Evolutionary conservation across 345 rosid genomes (phyloP).

Genomic region (Cardamine chenopodiifolia): DNA sequence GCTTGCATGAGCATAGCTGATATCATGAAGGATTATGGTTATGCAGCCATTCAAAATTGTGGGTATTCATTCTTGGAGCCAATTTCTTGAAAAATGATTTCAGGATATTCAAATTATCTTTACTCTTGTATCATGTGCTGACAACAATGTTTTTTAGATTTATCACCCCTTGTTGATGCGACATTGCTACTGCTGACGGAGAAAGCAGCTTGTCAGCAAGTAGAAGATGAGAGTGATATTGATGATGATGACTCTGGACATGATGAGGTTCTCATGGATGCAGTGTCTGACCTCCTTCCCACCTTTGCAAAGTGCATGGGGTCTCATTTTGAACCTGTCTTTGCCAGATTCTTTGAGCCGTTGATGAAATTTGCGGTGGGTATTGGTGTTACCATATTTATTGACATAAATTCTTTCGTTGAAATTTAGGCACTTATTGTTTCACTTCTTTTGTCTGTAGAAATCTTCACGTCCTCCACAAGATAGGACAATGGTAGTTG

Average conservation of each 20-base stretch:
- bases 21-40: constrained; percentile 86
- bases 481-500: constrained; percentile 98
- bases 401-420: constrained; percentile 10
- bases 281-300: constrained; percentile 97
- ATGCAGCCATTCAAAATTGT: constrained; percentile 79
- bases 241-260: constrained; percentile 78
- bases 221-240: constrained; percentile 72
- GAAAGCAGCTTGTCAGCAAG: constrained; percentile 87
- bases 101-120: neutral
- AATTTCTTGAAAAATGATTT: neutral
- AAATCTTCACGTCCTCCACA: constrained; percentile 81
- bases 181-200: constrained; percentile 74
- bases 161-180: constrained; percentile 76
- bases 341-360: constrained; percentile 85
- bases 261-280: constrained; percentile 98
- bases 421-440: constrained; percentile 37
- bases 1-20: constrained; percentile 89
- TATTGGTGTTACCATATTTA: constrained; percentile 23
- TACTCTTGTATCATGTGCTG: constrained; percentile 27
- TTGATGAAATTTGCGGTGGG: constrained; percentile 94
- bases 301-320: constrained; percentile 98
- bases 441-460: constrained; percentile 51
- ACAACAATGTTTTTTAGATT: constrained; percentile 55
- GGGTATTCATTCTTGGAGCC: constrained; percentile 45
- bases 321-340: constrained; percentile 82